phyloP scores from a whole-genome alignment of 352 stramenopile species.

The Globisporangium spinosum region DNA sequence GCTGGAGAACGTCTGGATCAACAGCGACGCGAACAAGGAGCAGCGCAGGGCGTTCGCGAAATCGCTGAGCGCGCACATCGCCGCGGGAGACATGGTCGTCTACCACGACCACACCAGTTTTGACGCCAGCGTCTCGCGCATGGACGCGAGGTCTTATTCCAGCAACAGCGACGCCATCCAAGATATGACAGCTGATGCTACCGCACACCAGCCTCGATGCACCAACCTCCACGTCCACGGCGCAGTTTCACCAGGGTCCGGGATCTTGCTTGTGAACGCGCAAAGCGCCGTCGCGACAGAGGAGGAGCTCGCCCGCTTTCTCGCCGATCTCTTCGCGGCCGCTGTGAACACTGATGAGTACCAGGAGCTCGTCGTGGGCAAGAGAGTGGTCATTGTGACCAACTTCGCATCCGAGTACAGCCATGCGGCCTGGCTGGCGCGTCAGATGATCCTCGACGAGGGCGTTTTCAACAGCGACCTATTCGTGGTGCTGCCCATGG shows the following conservation, averaged over 20 bases:
- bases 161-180: neutral
- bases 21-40: neutral
- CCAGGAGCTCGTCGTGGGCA: constrained; percentile 4
- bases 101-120: neutral
- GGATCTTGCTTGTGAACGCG: neutral
- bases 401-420: neutral
- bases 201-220: neutral
- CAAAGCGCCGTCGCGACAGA: neutral
- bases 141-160: neutral
- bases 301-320: neutral
- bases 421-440: neutral
- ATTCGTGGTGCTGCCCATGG: neutral
- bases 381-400: neutral
- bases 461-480: neutral
- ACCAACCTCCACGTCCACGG: neutral
- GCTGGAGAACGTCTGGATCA: neutral
- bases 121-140: neutral
- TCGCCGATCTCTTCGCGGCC: neutral
- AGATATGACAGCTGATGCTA: neutral
- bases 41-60: neutral
- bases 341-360: neutral
- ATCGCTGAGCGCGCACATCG: neutral
- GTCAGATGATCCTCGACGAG: neutral
- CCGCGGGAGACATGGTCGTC: neutral
- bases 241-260: neutral